A percentile compares a stretch with the other conserved stretches of the same genome.
Evolutionary conservation across 768 basidiomycete species (phyloP).

Genomic region (Mycena metata): DNA sequence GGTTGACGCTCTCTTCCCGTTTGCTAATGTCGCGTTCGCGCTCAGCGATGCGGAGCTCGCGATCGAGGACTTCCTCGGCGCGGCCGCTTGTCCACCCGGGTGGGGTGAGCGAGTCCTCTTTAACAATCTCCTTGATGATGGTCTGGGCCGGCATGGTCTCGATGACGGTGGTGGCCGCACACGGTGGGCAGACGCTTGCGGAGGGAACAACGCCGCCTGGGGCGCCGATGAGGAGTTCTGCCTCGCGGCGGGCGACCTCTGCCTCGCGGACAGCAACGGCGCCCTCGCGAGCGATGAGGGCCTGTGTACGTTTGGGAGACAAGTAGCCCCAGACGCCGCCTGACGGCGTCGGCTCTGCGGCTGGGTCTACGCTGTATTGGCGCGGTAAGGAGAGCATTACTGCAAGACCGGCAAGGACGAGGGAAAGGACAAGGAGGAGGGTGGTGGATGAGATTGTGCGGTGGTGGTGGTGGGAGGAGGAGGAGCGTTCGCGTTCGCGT

Average conservation of each 20-base stretch:
- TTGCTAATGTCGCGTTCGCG: constrained; percentile 89
- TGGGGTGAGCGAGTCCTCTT: constrained; percentile 82
- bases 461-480: constrained; percentile 80
- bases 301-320: constrained; percentile 86
- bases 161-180: constrained; percentile 64
- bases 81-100: constrained; percentile 87
- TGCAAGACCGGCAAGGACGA: constrained; percentile 89
- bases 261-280: constrained; percentile 87
- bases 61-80: constrained; percentile 85
- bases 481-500: constrained; percentile 70
- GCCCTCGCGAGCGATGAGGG: constrained; percentile 82
- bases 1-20: constrained; percentile 88
- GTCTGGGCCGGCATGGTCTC: constrained; percentile 79
- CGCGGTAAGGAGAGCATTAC: constrained; percentile 91
- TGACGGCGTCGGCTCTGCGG: constrained; percentile 51
- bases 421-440: constrained; percentile 86
- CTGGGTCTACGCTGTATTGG: constrained; percentile 49
- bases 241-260: constrained; percentile 90
- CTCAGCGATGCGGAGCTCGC: constrained; percentile 88
- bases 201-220: constrained; percentile 82
- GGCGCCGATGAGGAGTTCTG: constrained; percentile 85
- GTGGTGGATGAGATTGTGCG: constrained; percentile 93
- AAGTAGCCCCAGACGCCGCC: constrained; percentile 79
- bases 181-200: constrained; percentile 67
- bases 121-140: constrained; percentile 89